Evolutionary conservation across 257 asterid species (phyloP).

Genomic region (Solanum chilense): DNA sequence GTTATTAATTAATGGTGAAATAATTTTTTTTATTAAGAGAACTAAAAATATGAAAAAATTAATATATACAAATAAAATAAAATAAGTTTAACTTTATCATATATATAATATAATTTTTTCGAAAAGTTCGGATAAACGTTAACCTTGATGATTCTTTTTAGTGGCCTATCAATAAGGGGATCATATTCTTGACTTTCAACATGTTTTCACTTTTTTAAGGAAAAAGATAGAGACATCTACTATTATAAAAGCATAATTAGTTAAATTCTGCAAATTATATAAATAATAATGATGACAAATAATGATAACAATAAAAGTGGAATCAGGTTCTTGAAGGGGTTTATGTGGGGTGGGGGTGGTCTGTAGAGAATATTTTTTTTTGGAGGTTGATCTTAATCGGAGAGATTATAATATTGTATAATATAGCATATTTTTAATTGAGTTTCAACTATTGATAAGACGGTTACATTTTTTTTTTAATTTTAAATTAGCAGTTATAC

Average conservation of each 20-base stretch:
- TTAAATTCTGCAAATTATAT: neutral
- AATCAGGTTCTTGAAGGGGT: neutral
- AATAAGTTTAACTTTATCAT: too few species aligned
- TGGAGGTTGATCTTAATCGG: neutral
- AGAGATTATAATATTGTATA: neutral
- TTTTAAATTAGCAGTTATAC: too few species aligned
- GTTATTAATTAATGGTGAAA: neutral
- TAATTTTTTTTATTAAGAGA: too few species aligned
- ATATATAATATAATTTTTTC: too few species aligned
- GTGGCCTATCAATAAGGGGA: neutral
- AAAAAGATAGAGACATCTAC: neutral
- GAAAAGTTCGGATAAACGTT: neutral
- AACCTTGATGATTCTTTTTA: neutral
- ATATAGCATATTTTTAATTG: neutral
- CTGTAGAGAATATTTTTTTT: neutral
- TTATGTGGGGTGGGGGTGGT: neutral
- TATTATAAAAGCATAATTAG: neutral
- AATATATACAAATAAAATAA: neutral
- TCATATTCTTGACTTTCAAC: neutral
- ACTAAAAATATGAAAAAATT: neutral
- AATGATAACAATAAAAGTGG: neutral
- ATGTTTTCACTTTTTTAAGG: neutral
- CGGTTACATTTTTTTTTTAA: neutral
- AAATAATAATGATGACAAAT: neutral
- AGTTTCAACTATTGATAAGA: neutral